Percentiles rank a stretch among this genome's conserved stretches.
Evolutionary conservation across 768 basidiomycete species (phyloP).

Genomic region (Termitomyces sp.): DNA sequence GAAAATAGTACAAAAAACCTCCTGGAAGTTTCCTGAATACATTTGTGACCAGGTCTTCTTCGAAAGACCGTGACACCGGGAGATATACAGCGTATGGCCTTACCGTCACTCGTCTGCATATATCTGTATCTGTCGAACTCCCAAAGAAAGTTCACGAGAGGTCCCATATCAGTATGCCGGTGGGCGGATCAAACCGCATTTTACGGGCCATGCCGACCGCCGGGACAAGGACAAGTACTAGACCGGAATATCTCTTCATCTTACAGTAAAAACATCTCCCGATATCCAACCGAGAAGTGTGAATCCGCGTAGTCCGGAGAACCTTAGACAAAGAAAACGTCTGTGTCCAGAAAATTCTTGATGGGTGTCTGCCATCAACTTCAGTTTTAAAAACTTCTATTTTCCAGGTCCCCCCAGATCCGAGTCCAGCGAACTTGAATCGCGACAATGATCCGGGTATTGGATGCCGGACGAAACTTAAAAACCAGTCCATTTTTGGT

Average conservation of each 20-base stretch:
- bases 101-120: background rate
- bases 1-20: background rate
- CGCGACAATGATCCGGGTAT: constrained; percentile 10
- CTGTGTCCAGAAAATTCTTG: constrained; percentile 1
- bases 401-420: constrained; percentile 3
- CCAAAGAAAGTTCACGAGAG: background rate
- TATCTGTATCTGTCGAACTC: background rate
- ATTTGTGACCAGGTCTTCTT: background rate
- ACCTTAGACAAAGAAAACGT: background rate
- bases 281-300: background rate
- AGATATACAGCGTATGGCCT: background rate
- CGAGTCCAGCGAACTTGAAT: background rate
- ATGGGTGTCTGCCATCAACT: background rate
- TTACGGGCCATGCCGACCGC: background rate
- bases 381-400: background rate
- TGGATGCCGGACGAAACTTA: constrained; percentile 3
- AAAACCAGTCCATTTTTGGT: background rate
- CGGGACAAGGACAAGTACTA: no score
- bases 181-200: background rate
- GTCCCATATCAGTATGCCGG: background rate
- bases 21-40: background rate
- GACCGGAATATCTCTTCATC: background rate
- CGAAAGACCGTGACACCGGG: background rate
- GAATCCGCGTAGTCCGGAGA: constrained; percentile 2
- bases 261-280: background rate